A percentile compares a stretch with the other conserved stretches of the same genome.
Conservation (phyloP, 1,139 yeast genomes). For the Kurtzmaniella natalensis region DNA sequence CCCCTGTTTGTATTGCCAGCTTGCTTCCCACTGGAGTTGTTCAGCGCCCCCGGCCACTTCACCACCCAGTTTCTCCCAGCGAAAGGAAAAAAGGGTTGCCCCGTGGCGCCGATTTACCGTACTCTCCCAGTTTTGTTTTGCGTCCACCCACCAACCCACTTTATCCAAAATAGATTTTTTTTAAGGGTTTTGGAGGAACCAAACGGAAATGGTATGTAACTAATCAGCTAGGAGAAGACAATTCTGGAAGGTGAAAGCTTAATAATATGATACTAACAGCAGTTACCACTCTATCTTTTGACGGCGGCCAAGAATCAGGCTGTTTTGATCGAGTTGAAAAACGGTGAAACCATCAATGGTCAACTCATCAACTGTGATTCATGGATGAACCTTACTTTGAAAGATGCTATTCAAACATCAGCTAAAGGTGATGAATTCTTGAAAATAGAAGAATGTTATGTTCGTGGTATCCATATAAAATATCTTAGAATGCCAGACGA, state of each 20-base stretch:
- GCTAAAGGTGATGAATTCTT: constrained; percentile 64
- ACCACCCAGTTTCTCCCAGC: too few relatives aligned
- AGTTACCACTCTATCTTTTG: constrained; percentile 86
- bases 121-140: too few relatives aligned
- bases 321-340: constrained; percentile 84
- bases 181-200: too few relatives aligned
- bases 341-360: constrained; percentile 89
- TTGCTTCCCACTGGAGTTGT: too few relatives aligned
- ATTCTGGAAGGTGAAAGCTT: too few relatives aligned
- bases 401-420: constrained; percentile 72
- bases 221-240: neutral
- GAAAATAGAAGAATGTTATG: constrained; percentile 72
- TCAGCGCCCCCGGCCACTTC: too few relatives aligned
- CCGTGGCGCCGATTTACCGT: too few relatives aligned
- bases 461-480: constrained; percentile 74
- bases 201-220: constrained; percentile 2
- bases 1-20: too few relatives aligned
- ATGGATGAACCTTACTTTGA: constrained; percentile 91
- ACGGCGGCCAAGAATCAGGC: constrained; percentile 91
- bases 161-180: too few relatives aligned
- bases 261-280: constrained; percentile 20
- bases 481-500: constrained; percentile 45
- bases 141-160: too few relatives aligned
- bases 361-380: constrained; percentile 82
- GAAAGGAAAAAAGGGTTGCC: too few relatives aligned